Conservation (phyloP, 805 yeast genomes). For the Peterozyma xylosa region DNA sequence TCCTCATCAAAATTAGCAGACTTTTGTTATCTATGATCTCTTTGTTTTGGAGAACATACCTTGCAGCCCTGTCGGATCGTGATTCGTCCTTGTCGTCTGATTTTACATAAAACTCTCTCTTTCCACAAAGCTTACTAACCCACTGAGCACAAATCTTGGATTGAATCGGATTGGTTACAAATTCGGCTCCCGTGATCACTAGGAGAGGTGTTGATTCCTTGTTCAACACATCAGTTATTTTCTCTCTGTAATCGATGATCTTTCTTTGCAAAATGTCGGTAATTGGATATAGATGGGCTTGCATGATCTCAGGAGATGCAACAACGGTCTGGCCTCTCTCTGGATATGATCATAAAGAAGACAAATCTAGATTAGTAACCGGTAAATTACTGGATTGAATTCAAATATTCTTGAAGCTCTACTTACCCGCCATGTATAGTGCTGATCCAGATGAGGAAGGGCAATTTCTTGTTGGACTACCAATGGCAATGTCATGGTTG, state of each 20-base stretch:
- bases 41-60: neutral
- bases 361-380: neutral
- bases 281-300: conserved; percentile 29
- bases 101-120: conserved; percentile 3
- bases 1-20: conserved; percentile 27
- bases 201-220: conserved; percentile 16
- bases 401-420: neutral
- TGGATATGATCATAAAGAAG: neutral
- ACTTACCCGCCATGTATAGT: neutral
- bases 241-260: conserved; percentile 23
- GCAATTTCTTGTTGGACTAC: neutral
- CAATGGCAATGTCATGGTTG: neutral
- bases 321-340: conserved; percentile 28
- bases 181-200: conserved; percentile 32
- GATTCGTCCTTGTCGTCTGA: conserved; percentile 4
- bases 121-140: conserved; percentile 22
- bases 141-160: conserved; percentile 33
- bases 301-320: conserved; percentile 37
- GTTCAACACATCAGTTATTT: conserved; percentile 15
- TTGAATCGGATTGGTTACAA: conserved; percentile 23
- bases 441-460: neutral
- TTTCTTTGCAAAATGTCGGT: conserved; percentile 19
- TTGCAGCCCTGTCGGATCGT: conserved; percentile 6
- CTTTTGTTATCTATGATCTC: conserved; percentile 4
- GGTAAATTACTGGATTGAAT: neutral